phyloP scores from a whole-genome alignment of 495 filamentous ascomycete genomes.

The Tetracladium setigerum region DNA sequence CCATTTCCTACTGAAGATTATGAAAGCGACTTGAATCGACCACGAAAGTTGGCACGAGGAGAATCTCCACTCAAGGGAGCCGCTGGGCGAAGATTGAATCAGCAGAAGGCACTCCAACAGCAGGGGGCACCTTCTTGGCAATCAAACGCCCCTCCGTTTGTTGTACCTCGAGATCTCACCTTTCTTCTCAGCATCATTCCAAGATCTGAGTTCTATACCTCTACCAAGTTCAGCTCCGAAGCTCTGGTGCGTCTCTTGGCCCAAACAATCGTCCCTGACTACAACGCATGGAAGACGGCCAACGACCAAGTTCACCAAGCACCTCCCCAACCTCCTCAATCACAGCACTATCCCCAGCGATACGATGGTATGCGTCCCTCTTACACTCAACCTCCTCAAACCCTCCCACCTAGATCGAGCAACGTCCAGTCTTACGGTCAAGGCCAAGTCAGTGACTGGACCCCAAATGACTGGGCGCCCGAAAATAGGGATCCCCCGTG shows the following conservation, averaged over 20 bases:
- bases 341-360: constrained; percentile 3
- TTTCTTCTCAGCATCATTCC: constrained; percentile 82
- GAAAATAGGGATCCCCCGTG: no score
- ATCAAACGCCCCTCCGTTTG: constrained; percentile 33
- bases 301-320: constrained; percentile 2
- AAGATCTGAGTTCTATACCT: constrained; percentile 59
- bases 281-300: constrained; percentile 36
- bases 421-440: constrained; percentile 4
- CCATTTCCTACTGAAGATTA: constrained; percentile 36
- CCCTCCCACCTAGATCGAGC: neutral
- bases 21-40: constrained; percentile 37
- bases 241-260: constrained; percentile 68
- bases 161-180: constrained; percentile 70
- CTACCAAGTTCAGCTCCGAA: constrained; percentile 56
- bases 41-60: constrained; percentile 73
- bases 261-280: constrained; percentile 54
- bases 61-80: constrained; percentile 84
- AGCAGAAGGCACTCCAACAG: constrained; percentile 58
- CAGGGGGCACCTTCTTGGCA: constrained; percentile 30
- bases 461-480: no score
- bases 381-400: constrained; percentile 7
- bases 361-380: constrained; percentile 15
- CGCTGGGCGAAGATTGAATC: constrained; percentile 73
- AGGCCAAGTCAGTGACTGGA: neutral
- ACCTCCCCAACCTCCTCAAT: neutral